Evolutionary conservation across 768 basidiomycete species (phyloP).

Genomic region (Suillus decipiens): DNA sequence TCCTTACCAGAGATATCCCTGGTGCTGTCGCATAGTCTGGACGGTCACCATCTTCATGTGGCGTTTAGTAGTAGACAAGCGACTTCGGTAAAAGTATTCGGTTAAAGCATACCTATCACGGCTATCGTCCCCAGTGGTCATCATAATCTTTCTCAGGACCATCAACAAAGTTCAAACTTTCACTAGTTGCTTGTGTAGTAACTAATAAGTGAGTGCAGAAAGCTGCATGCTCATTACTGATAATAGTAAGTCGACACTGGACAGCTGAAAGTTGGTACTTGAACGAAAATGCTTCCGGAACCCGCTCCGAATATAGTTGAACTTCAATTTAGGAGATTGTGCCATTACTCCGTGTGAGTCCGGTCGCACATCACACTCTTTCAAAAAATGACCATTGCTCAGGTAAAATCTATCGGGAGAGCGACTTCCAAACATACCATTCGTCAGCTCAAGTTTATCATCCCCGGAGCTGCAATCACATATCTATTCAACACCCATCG

Average conservation of each 20-base stretch:
- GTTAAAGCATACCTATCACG: too few relatives aligned
- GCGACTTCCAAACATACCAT: conserved; percentile 51
- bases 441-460: conserved; percentile 72
- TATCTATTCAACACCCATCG: conserved; percentile 60
- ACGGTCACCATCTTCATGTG: background rate
- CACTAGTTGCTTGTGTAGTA: background rate
- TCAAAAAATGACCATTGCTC: conserved; percentile 22
- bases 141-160: background rate
- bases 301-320: background rate
- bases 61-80: background rate
- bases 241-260: background rate
- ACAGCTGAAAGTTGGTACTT: too few relatives aligned
- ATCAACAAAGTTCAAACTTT: background rate
- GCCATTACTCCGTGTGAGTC: background rate
- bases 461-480: conserved; percentile 68
- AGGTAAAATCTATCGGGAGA: conserved; percentile 11
- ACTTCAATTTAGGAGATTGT: background rate
- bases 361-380: background rate
- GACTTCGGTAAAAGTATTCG: background rate
- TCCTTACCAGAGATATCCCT: background rate
- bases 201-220: background rate
- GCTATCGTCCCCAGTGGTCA: background rate
- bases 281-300: background rate
- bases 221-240: background rate
- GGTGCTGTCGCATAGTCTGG: background rate